Evolutionary conservation across 2,329 filamentous ascomycete genomes (phyloP).

Genomic region (Pochonia chlamydosporia): DNA sequence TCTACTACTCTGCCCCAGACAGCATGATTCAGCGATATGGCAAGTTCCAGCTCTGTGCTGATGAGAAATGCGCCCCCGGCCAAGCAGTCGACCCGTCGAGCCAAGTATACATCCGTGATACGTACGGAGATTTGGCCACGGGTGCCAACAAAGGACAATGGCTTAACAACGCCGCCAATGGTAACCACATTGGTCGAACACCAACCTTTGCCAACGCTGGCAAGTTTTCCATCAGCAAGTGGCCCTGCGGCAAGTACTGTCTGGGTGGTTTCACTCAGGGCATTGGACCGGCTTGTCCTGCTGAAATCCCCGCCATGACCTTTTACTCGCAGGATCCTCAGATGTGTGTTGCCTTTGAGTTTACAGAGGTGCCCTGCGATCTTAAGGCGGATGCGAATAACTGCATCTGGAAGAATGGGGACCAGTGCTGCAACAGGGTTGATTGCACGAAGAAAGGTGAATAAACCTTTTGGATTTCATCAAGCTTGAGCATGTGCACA

Average conservation of each 20-base stretch:
- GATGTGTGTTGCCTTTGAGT: conserved; percentile 11
- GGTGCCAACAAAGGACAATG: conserved; percentile 11
- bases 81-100: conserved; percentile 9
- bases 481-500: not conserved
- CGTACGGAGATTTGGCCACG: conserved; percentile 11
- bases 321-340: conserved; percentile 12
- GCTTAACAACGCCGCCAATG: conserved; percentile 12
- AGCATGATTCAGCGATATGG: conserved; percentile 12
- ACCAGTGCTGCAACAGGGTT: conserved; percentile 11
- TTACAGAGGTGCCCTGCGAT: conserved; percentile 15
- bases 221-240: conserved; percentile 14
- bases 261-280: conserved; percentile 11
- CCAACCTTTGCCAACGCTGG: conserved; percentile 9
- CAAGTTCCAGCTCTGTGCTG: conserved; percentile 14
- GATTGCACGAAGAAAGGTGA: conserved; percentile 8
- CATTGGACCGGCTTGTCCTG: conserved; percentile 12
- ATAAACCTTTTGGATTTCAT: not conserved
- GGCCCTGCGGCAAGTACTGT: conserved; percentile 15
- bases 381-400: conserved; percentile 11
- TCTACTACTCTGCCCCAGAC: conserved; percentile 11
- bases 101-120: conserved; percentile 11
- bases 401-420: conserved; percentile 13
- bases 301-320: conserved; percentile 11
- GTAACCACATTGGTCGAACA: conserved; percentile 10
- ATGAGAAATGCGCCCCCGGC: conserved; percentile 10